Evolutionary conservation across 1,284 basidiomycete species (phyloP), one percentile per base, ranked within the genome.

Genomic region (Waitea zeae): DNA sequence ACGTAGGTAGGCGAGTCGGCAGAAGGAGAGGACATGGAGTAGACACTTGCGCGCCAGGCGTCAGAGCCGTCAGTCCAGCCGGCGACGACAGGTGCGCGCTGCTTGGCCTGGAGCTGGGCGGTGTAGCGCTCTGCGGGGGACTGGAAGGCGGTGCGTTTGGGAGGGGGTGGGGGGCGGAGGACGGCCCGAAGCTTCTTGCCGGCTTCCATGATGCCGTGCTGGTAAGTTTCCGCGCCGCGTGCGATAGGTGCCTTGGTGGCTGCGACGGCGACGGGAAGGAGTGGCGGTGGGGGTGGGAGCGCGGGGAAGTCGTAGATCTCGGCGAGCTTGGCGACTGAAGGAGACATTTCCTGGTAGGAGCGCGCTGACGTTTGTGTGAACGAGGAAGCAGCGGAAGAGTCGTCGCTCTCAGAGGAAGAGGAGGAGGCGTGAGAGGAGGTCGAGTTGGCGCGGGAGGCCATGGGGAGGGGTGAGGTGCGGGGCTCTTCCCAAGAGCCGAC

Each of bases 41-140:
- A 79, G 3, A 75, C 62, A 6, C 57, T 57, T 1, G 68, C 56
- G 15, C 75, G 64, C 76, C 76, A 79, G 0, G 66, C 68, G 36
- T 69, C 57, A 14, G 60, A 63, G 31, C 73, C 67, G 41, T 79
- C 76, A 2, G 65, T 76, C 76, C 77, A 79, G 5, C 76, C 76
- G 0, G 71, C 69, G n/a, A n/a, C n/a, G 20, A 77, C 62, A 34
- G 47, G 53, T 50, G 52, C 62, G 47, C 44, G 53, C 15, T 46
- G 52, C 41, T 42, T 55, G 42, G 13, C 31, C 12, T 29, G 19
- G 7, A 13, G 19, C 20, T 17, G 3, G 12, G 29, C 31, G 13
- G 31, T 29, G 6, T 6, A 12, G 20, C 22, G 27, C 35, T 26
- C 26, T 3, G 27, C 28, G 9, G 32, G 52, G 54, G 3, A 42